Conservation (phyloP, 2,329 filamentous ascomycete genomes). For the Colletotrichum lentis region DNA sequence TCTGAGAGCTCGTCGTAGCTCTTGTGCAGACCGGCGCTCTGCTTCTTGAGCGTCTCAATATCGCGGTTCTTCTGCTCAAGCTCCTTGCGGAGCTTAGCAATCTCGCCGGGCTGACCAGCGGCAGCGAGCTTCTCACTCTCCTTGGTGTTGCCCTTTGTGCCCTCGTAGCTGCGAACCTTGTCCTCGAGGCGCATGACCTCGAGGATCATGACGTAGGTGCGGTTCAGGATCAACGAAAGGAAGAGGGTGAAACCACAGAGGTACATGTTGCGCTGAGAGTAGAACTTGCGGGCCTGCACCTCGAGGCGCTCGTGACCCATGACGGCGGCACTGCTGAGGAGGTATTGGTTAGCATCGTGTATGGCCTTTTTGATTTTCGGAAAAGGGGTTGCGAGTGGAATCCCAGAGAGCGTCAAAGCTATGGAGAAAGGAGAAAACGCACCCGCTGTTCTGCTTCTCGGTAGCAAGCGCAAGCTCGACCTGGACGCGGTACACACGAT, state of each 20-base stretch:
- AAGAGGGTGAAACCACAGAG: conserved; percentile 99
- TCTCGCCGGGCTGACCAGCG: conserved; percentile 78
- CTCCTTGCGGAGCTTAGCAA: conserved; percentile 73
- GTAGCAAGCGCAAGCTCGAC: conserved; percentile 79
- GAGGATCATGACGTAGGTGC: conserved; percentile 97
- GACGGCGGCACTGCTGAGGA: conserved; percentile 64
- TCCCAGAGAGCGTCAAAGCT: conserved; percentile 14
- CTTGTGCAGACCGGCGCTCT: conserved; percentile 80
- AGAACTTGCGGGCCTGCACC: conserved; percentile 99
- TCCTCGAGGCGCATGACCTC: conserved; percentile 92
- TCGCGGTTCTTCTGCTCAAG: conserved; percentile 83
- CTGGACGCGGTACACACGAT: conserved; percentile 83
- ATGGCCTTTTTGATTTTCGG: neutral
- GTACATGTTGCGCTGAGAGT: conserved; percentile 99
- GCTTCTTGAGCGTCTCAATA: conserved; percentile 89
- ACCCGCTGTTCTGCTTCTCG: conserved; percentile 65
- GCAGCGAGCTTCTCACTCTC: conserved; percentile 75
- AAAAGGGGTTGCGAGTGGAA: neutral
- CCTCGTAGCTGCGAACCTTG: conserved; percentile 83
- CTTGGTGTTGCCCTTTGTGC: conserved; percentile 64
- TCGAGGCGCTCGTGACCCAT: conserved; percentile 96
- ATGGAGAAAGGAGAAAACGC: conserved; percentile 46
- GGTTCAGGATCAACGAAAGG: conserved; percentile 97
- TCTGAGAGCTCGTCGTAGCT: conserved; percentile 90
- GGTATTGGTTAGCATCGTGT: neutral